Evolutionary conservation across 2,329 filamentous ascomycete species (phyloP).

Genomic region (Escovopsis sp.): DNA sequence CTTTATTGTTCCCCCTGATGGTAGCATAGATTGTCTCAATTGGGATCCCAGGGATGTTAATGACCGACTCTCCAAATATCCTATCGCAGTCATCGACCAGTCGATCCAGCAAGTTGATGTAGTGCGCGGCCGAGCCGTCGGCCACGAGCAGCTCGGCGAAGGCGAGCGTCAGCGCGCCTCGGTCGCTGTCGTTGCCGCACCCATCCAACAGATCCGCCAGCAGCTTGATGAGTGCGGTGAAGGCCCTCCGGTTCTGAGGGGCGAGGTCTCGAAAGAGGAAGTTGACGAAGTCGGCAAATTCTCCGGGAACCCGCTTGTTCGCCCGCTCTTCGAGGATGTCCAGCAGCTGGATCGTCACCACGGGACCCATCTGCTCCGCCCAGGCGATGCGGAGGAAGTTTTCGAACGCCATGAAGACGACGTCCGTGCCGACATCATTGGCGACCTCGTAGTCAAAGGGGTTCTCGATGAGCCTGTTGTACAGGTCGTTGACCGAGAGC

Average conservation of each 20-base stretch:
- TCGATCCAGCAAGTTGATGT: constrained; percentile 77
- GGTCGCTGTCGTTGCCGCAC: constrained; percentile 79
- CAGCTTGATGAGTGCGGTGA: constrained; percentile 70
- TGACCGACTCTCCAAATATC: constrained; percentile 56
- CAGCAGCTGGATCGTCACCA: constrained; percentile 58
- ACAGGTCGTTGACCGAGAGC: constrained; percentile 72
- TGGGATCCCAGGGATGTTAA: constrained; percentile 13
- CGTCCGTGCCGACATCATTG: constrained; percentile 62
- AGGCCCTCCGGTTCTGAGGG: constrained; percentile 58
- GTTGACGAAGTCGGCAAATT: constrained; percentile 56
- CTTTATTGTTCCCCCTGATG: constrained; percentile 37
- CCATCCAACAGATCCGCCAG: constrained; percentile 78
- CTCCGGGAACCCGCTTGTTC: constrained; percentile 51
- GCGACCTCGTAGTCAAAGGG: constrained; percentile 63
- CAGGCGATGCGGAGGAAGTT: constrained; percentile 83
- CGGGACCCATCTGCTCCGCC: constrained; percentile 73
- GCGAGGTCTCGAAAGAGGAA: constrained; percentile 51
- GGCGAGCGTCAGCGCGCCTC: constrained; percentile 71
- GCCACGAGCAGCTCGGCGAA: constrained; percentile 78
- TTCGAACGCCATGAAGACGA: constrained; percentile 83
- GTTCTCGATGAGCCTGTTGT: constrained; percentile 74
- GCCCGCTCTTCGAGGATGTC: constrained; percentile 57
- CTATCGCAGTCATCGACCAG: constrained; percentile 79
- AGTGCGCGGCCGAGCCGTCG: constrained; percentile 62
- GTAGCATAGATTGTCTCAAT: constrained; percentile 44